Evolutionary conservation across 2,329 filamentous ascomycete genomes (phyloP).

Genomic region (Colletotrichum cereale): DNA sequence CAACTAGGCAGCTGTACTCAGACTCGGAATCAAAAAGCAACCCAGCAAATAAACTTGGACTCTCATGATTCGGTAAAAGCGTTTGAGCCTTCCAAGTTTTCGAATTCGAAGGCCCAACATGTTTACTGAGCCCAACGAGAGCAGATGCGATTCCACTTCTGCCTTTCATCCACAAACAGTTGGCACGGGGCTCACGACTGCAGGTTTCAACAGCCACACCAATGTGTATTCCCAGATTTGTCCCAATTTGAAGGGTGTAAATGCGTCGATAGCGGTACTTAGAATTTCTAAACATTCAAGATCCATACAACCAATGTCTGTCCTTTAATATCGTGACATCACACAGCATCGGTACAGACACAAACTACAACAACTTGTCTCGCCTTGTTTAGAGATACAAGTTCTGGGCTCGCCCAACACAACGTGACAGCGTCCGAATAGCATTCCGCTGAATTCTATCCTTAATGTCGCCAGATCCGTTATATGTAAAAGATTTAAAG

Average conservation of each 20-base stretch:
- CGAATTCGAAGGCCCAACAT: too few relatives aligned
- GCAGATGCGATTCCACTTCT: too few relatives aligned
- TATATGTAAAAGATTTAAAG: too few relatives aligned
- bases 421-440: too few relatives aligned
- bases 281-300: too few relatives aligned
- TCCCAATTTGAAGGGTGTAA: not conserved
- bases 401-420: too few relatives aligned
- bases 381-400: not conserved
- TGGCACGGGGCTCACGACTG: not conserved
- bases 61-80: too few relatives aligned
- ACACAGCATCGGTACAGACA: not conserved
- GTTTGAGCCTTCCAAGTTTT: too few relatives aligned
- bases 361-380: not conserved
- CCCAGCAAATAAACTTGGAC: too few relatives aligned
- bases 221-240: not conserved
- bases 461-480: too few relatives aligned
- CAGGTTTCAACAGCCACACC: not conserved
- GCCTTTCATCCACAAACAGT: not conserved
- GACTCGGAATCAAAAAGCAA: not conserved
- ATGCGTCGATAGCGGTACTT: not conserved
- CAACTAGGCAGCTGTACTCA: too few relatives aligned
- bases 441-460: too few relatives aligned
- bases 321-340: not conserved
- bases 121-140: not conserved
- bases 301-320: not conserved